Percentiles rank a stretch among this genome's conserved stretches.
Conservation (phyloP, 2,329 filamentous ascomycete species). For the Dendrostoma leiphaemia region DNA sequence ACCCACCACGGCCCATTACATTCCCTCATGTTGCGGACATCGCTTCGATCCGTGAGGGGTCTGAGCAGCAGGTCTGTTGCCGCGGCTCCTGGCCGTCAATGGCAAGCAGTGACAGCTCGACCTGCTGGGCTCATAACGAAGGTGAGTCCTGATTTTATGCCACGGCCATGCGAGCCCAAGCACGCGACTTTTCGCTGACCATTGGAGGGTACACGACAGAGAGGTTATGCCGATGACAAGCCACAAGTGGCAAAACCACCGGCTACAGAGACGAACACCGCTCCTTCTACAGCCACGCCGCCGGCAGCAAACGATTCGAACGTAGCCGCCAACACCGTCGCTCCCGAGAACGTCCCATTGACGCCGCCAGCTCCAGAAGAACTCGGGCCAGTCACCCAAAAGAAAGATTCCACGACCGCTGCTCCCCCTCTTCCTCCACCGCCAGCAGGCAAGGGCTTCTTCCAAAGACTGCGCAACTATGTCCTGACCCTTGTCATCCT, state of each 20-base stretch:
- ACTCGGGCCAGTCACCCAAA: constrained; percentile 4
- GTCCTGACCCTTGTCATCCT: constrained; percentile 75
- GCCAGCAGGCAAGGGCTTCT: constrained; percentile 56
- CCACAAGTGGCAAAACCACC: constrained; percentile 50
- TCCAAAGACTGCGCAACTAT: constrained; percentile 73
- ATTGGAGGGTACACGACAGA: constrained; percentile 38
- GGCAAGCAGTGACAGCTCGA: constrained; percentile 45
- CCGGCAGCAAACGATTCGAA: constrained; percentile 31
- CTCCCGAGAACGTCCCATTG: constrained; percentile 36
- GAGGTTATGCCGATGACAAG: constrained; percentile 55
- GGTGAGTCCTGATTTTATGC: constrained; percentile 30
- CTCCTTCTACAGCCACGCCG: constrained; percentile 42
- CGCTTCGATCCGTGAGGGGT: constrained; percentile 62
- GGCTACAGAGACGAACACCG: constrained; percentile 49
- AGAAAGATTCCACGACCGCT: constrained; percentile 29
- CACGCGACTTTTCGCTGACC: constrained; percentile 17
- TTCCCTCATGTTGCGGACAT: constrained; percentile 67
- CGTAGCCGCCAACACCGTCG: constrained; percentile 37
- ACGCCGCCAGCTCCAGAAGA: constrained; percentile 38
- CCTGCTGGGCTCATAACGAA: constrained; percentile 35
- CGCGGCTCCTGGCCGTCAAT: constrained; percentile 57
- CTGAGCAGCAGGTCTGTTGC: constrained; percentile 54
- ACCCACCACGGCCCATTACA: constrained; percentile 37
- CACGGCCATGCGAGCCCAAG: constrained; percentile 22
- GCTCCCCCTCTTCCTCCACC: constrained; percentile 35